These are phyloP conservation scores for Ramalina peruviana DNA, from an alignment of 495 filamentous ascomycete species.

Conservation along the genomic window DNA sequence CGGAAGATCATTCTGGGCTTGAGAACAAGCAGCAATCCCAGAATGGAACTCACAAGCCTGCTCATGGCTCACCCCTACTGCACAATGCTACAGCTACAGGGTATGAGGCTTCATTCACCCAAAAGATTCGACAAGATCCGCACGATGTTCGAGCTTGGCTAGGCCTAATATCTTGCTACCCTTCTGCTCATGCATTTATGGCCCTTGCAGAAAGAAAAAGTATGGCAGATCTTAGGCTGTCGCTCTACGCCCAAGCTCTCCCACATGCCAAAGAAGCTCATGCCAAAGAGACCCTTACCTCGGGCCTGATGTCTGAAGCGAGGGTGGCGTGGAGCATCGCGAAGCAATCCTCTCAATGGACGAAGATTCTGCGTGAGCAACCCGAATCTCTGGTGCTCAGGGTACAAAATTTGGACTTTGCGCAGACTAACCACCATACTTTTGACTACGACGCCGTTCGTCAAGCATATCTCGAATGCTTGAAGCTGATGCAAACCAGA, in stretches of 20 bases:
- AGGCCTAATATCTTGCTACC: slow-evolving; percentile 57
- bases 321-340: slow-evolving; percentile 54
- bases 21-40: too few relatives aligned
- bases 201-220: slow-evolving; percentile 49
- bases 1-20: too few relatives aligned
- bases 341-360: slow-evolving; percentile 50
- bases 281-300: slow-evolving; percentile 39
- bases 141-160: slow-evolving; percentile 62
- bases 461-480: slow-evolving; percentile 38
- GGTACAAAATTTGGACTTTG: slow-evolving; percentile 61
- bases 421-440: slow-evolving; percentile 49
- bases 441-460: slow-evolving; percentile 59
- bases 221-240: slow-evolving; percentile 63
- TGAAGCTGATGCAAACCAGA: slow-evolving; percentile 32
- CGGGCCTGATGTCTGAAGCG: slow-evolving; percentile 60
- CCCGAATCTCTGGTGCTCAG: slow-evolving; percentile 49
- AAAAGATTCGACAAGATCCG: slow-evolving; percentile 44
- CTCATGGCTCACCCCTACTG: too few relatives aligned
- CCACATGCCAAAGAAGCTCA: slow-evolving; percentile 32
- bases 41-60: too few relatives aligned
- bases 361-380: slow-evolving; percentile 41
- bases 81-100: background rate
- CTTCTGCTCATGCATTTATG: too few relatives aligned
- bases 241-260: slow-evolving; percentile 70
- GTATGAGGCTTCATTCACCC: background rate